A percentile compares a stretch with the other conserved stretches of the same genome.
Conservation (phyloP, 495 filamentous ascomycete genomes). For the Venustampulla echinocandica region DNA sequence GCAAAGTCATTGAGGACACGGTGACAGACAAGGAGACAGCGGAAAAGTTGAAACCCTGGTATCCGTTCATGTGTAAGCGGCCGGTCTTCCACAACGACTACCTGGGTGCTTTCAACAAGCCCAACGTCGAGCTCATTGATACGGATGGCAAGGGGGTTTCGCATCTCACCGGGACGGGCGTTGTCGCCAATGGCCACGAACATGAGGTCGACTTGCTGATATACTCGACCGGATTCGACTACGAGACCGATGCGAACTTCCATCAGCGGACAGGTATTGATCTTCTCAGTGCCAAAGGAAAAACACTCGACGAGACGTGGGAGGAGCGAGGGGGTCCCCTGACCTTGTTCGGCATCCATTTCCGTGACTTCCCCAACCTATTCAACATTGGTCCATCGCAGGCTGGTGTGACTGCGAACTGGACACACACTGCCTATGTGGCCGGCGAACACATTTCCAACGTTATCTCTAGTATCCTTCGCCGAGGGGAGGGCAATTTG, state of each 20-base stretch:
- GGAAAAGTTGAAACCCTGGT: conserved; percentile 26
- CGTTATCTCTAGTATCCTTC: too few species aligned
- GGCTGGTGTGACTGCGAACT: too few species aligned
- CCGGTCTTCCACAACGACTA: conserved; percentile 26
- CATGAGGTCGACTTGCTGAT: conserved; percentile 30
- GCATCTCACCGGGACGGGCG: conserved; percentile 20
- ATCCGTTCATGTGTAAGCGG: conserved; percentile 29
- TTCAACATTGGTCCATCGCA: conserved; percentile 34
- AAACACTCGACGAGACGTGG: background rate
- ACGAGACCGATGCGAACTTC: conserved; percentile 28
- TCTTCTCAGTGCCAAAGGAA: background rate
- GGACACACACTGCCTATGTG: too few species aligned
- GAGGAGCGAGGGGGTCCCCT: background rate
- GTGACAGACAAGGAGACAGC: conserved; percentile 25
- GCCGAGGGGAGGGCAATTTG: too few species aligned
- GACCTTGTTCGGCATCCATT: background rate
- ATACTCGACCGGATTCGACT: conserved; percentile 28
- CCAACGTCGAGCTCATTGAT: conserved; percentile 29
- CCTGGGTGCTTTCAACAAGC: conserved; percentile 11
- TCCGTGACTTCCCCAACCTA: conserved; percentile 40
- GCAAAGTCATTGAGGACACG: conserved; percentile 19
- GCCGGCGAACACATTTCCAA: too few species aligned
- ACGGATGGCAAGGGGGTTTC: conserved; percentile 26
- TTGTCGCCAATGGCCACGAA: conserved; percentile 21
- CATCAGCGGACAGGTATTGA: conserved; percentile 25